Conservation (phyloP, 2,329 filamentous ascomycete species). For the Botrytis fabae region DNA sequence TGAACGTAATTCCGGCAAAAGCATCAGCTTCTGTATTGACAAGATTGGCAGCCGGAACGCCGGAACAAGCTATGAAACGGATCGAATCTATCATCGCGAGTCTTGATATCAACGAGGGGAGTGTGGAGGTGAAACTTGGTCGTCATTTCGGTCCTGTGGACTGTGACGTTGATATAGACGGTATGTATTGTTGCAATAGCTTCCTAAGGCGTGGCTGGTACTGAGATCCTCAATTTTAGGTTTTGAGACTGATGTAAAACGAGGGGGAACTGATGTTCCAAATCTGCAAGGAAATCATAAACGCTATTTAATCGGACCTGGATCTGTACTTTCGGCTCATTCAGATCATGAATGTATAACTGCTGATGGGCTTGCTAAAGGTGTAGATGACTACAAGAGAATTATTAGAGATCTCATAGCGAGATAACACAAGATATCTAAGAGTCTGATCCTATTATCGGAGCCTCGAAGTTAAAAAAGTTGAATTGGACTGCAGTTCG, state of each 20-base stretch:
- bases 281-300: conserved; percentile 33
- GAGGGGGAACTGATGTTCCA: conserved; percentile 89
- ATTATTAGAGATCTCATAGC: conserved; percentile 2
- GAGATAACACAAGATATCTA: not conserved
- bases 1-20: conserved; percentile 76
- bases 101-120: not conserved
- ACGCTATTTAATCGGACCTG: conserved; percentile 64
- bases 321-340: conserved; percentile 81
- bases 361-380: conserved; percentile 69
- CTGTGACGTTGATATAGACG: conserved; percentile 66
- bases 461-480: not conserved
- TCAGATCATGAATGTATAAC: conserved; percentile 76
- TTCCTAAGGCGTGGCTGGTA: not conserved
- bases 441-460: not conserved
- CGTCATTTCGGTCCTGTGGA: conserved; percentile 76
- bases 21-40: conserved; percentile 12
- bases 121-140: conserved; percentile 60
- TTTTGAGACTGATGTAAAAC: conserved; percentile 76
- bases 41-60: conserved; percentile 3
- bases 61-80: not conserved
- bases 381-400: conserved; percentile 73
- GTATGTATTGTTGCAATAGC: conserved; percentile 40
- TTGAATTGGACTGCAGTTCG: not conserved
- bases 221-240: conserved; percentile 42
- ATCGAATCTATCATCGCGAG: conserved; percentile 1